Conservation (phyloP, 306 rosid species). For the Pyrus betulifolia region DNA sequence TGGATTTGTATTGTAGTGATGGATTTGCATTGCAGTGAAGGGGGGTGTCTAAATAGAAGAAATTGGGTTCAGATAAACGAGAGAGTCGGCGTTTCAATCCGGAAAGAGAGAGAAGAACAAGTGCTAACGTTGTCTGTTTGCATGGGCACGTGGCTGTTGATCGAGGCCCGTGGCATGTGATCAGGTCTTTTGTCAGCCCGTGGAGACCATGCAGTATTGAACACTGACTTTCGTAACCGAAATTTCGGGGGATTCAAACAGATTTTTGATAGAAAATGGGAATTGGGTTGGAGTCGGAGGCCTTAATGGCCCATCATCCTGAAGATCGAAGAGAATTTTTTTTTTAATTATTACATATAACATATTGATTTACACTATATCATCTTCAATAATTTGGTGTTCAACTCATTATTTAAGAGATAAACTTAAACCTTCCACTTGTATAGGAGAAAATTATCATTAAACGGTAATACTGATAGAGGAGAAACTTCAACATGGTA, state of each 20-base stretch:
- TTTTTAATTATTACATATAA: too few species aligned
- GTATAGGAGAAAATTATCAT: too few species aligned
- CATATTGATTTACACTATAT: too few species aligned
- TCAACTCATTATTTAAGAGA: too few species aligned
- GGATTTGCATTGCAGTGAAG: not conserved
- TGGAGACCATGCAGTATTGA: not conserved
- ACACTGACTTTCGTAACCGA: not conserved
- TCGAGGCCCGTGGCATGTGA: conserved; percentile 36
- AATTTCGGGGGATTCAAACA: not conserved
- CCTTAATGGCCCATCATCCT: not conserved
- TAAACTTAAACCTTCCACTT: too few species aligned
- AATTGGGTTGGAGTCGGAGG: not conserved
- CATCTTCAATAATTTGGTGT: too few species aligned
- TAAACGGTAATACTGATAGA: too few species aligned
- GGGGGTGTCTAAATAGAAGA: not conserved
- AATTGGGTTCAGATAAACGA: not conserved
- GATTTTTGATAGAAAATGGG: not conserved
- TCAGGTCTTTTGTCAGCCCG: not conserved
- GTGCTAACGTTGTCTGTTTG: not conserved
- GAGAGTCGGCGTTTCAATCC: not conserved
- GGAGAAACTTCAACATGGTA: too few species aligned
- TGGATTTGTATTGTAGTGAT: not conserved
- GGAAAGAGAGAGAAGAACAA: not conserved
- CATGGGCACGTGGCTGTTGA: conserved; percentile 38
- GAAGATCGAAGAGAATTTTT: too few species aligned